Evolutionary conservation across 176 grass and related monocot genomes (phyloP).

Genomic region (Cymbopogon citratus): DNA sequence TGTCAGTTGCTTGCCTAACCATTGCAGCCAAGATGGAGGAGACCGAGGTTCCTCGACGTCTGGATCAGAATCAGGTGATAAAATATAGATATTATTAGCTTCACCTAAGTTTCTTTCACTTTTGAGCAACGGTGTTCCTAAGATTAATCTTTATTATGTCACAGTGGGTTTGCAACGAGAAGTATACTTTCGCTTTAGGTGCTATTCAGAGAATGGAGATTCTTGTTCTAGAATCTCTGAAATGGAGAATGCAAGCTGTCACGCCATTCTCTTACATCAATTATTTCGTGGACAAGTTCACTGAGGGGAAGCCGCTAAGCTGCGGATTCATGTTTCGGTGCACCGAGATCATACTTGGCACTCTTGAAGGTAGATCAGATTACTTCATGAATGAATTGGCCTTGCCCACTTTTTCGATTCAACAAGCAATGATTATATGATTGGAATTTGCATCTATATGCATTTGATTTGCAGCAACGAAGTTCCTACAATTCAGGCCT

Average conservation of each 20-base stretch:
- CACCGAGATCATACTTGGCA: constrained; percentile 49
- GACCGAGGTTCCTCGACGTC: constrained; percentile 31
- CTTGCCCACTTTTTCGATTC: neutral
- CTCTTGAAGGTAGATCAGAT: constrained; percentile 50
- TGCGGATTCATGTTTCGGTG: constrained; percentile 39
- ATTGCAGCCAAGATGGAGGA: constrained; percentile 95
- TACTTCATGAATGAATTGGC: neutral
- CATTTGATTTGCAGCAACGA: constrained; percentile 49
- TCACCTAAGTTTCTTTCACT: neutral
- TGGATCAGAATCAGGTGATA: constrained; percentile 41
- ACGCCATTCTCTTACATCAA: constrained; percentile 81
- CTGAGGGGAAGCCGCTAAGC: constrained; percentile 30
- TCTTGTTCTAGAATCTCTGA: constrained; percentile 57
- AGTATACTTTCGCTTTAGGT: constrained; percentile 35
- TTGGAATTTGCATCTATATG: neutral
- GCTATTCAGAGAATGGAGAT: constrained; percentile 68
- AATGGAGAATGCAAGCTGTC: constrained; percentile 72
- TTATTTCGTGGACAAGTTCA: constrained; percentile 65
- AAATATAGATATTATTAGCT: neutral
- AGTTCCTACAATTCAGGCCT: constrained; percentile 69
- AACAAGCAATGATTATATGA: neutral
- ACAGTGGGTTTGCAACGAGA: constrained; percentile 44
- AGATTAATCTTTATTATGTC: neutral
- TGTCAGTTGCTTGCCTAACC: constrained; percentile 72
- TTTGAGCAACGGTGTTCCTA: neutral